Evolutionary conservation across 2,329 filamentous ascomycete genomes (phyloP).

Genomic region (Alternaria viburni): DNA sequence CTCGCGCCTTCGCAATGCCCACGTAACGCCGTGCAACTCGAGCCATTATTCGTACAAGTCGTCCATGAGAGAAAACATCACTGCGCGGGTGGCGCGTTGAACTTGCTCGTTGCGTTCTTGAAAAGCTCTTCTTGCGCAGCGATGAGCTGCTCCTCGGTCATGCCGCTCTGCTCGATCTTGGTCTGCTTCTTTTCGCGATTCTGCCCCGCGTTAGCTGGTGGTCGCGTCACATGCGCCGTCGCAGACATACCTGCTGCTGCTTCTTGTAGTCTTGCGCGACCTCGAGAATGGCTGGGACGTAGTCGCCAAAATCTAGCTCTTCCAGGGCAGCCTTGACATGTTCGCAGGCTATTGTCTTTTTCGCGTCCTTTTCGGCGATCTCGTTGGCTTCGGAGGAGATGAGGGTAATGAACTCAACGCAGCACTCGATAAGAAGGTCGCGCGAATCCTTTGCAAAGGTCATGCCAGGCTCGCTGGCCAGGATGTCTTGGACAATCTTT

Average conservation of each 20-base stretch:
- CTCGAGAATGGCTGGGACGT: conserved; percentile 84
- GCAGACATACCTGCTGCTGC: conserved; percentile 75
- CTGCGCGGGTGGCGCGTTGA: conserved; percentile 58
- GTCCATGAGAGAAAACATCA: conserved; percentile 23
- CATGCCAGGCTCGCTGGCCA: conserved; percentile 76
- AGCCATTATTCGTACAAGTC: conserved; percentile 17
- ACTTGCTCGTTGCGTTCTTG: conserved; percentile 76
- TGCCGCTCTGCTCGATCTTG: conserved; percentile 93
- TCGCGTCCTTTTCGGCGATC: conserved; percentile 97
- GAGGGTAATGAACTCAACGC: conserved; percentile 97
- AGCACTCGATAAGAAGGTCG: conserved; percentile 96
- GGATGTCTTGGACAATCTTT: conserved; percentile 92
- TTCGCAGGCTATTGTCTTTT: conserved; percentile 98
- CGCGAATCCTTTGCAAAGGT: conserved; percentile 94
- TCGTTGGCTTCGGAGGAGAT: conserved; percentile 99
- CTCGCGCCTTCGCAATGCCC: conserved; percentile 17
- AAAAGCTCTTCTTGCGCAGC: conserved; percentile 92
- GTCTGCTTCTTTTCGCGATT: conserved; percentile 95
- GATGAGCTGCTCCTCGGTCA: conserved; percentile 88
- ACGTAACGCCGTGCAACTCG: conserved; percentile 32
- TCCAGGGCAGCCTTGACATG: conserved; percentile 95
- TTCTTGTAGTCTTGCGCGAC: conserved; percentile 93
- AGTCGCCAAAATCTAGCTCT: conserved; percentile 90
- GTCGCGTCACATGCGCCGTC: background rate
- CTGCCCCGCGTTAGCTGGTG: conserved; percentile 55